Base-by-base conservation (phyloP, 495 filamentous ascomycete species). In the Penicillium coffeae region DNA sequence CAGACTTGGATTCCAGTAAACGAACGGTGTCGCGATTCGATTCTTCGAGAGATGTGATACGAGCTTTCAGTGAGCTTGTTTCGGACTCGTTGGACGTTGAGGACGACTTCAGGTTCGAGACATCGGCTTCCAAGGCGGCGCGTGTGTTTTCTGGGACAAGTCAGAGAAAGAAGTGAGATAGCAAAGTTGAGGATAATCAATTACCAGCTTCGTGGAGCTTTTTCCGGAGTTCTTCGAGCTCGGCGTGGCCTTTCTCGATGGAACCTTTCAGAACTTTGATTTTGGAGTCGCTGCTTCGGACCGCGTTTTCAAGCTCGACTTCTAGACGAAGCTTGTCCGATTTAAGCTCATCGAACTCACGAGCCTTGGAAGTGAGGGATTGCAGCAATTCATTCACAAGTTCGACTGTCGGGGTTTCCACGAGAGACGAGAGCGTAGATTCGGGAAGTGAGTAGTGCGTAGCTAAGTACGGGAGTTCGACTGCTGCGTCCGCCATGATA, bases 301-400 rank as follows among this genome's bases (percentile, higher is more conserved):
- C 84, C 20, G 85, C 82, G 68, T 86, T 91, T 64, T 97, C 93
- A 8, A 97, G 75, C 70, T 97, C 93, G n/a, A 97, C 89, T 47
- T 90, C 88, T 13, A 87, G 64, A 42, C 86, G 85, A 37, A 95
- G 77, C 66, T 95, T 96, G 37, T 93, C 86, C 6, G 91, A 83
- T 50, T 80, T 83, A 12, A 92, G 67, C 33, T 82, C 78, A 55
- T 96, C 89, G 54, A 80, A 79, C 54, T 95, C 90, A 39, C 81
- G 85, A 21, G 88, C 86, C 68, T 89, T 94, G 21, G 73, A 72
- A 18, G 82, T 75, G 40, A 96, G 78, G 3, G 72, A 78, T 9
- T 76, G 67, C 12, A 96, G 71, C 21, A 96, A 73, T 27, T 76
- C 68, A 39, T 75, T 77, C 41, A 95, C 86, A 13, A 95, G 79